Conservation (phyloP, 2,329 filamentous ascomycete species). For the Corynespora cassiicola region DNA sequence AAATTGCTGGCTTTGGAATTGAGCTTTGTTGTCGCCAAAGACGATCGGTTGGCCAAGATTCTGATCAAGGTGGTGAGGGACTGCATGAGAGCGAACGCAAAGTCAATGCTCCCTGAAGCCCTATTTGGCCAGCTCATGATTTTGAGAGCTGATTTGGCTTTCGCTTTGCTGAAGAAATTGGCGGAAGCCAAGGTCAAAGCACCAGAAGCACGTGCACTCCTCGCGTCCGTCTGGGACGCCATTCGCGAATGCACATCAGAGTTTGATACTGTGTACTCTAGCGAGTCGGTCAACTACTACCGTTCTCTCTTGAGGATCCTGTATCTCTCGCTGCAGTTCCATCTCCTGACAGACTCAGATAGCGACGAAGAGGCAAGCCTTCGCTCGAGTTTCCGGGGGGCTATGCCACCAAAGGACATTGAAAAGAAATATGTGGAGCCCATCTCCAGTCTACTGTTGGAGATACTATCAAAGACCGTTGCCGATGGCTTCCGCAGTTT, state of each 20-base stretch:
- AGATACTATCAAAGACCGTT: conserved; percentile 80
- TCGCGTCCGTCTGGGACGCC: conserved; percentile 67
- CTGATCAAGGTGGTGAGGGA: conserved; percentile 78
- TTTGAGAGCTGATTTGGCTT: conserved; percentile 78
- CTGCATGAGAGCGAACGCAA: conserved; percentile 79
- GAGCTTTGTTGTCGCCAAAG: conserved; percentile 65
- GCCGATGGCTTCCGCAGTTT: conserved; percentile 82
- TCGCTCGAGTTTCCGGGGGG: conserved; percentile 43
- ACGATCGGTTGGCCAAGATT: conserved; percentile 67
- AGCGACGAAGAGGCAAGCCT: conserved; percentile 23
- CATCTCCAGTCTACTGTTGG: conserved; percentile 63
- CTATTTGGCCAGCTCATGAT: conserved; percentile 83
- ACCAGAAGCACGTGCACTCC: conserved; percentile 59
- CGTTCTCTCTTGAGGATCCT: conserved; percentile 83
- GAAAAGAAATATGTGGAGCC: conserved; percentile 50
- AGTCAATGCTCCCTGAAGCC: conserved; percentile 73
- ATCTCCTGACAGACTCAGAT: conserved; percentile 50
- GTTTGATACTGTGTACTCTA: conserved; percentile 65
- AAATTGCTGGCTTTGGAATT: conserved; percentile 86
- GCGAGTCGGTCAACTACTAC: conserved; percentile 73
- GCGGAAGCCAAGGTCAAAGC: conserved; percentile 62
- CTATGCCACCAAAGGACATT: conserved; percentile 38
- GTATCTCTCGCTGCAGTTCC: conserved; percentile 78
- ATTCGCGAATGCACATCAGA: conserved; percentile 61
- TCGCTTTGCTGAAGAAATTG: conserved; percentile 82